Percentiles rank a stretch among this genome's conserved stretches.
phyloP scores from a whole-genome alignment of 805 yeast genomes.

The Saccharomycopsis capsularis region DNA sequence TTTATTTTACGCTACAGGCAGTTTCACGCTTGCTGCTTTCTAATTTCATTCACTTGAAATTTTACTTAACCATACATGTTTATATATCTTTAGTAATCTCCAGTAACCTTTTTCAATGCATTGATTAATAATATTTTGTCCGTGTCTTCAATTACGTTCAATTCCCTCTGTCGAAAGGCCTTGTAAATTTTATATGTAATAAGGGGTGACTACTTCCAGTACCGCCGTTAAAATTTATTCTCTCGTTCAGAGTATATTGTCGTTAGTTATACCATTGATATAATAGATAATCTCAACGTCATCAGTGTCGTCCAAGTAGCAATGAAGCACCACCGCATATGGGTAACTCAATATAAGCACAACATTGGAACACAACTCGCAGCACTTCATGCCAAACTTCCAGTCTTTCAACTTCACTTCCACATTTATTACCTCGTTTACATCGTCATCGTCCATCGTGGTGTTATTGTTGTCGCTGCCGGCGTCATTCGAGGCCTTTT shows the following conservation, averaged over 20 bases:
- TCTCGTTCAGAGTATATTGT: conserved; percentile 1
- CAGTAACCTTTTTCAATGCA: too few species aligned
- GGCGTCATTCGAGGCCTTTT: conserved; percentile 13
- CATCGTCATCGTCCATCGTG: conserved; percentile 20
- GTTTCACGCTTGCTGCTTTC: background rate
- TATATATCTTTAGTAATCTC: too few species aligned
- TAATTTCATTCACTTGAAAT: too few species aligned
- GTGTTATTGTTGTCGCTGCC: conserved; percentile 14
- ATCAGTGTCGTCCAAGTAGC: conserved; percentile 57
- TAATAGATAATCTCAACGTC: conserved; percentile 61
- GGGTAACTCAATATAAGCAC: conserved; percentile 50
- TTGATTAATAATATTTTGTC: too few species aligned
- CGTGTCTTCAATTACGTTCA: too few species aligned
- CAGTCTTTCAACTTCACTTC: conserved; percentile 56
- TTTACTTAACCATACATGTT: too few species aligned
- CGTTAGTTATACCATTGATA: conserved; percentile 34
- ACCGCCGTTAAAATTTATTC: background rate
- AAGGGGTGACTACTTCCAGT: background rate
- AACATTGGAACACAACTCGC: conserved; percentile 54
- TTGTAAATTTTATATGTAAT: background rate
- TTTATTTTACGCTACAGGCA: too few species aligned
- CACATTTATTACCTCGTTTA: conserved; percentile 36
- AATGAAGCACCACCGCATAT: conserved; percentile 58
- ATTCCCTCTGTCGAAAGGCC: too few species aligned
- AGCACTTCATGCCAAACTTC: conserved; percentile 56